Percentiles rank a stretch among this genome's conserved stretches.
Evolutionary conservation across 2,329 filamentous ascomycete genomes (phyloP).

Genomic region (Aphanocladium album): DNA sequence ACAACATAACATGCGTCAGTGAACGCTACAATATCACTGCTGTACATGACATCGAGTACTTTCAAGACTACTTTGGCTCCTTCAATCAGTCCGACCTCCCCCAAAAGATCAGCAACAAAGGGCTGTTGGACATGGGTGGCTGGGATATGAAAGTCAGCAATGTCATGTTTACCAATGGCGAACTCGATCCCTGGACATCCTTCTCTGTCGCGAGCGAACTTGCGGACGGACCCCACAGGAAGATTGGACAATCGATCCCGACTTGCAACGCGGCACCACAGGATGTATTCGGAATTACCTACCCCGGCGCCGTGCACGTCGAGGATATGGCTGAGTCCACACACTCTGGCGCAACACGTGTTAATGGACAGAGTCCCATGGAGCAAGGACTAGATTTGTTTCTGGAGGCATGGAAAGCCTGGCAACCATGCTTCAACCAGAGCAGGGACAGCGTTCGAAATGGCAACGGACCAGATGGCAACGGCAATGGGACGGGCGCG

Average conservation of each 20-base stretch:
- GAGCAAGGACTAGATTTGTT: constrained; percentile 16
- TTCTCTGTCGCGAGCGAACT: background rate
- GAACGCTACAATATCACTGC: background rate
- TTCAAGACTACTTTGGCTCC: too few relatives aligned
- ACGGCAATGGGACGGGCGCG: background rate
- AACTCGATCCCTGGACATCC: background rate
- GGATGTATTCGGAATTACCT: too few relatives aligned
- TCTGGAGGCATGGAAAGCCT: constrained; percentile 15
- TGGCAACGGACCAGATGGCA: background rate
- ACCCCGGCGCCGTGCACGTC: too few relatives aligned
- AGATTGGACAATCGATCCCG: background rate
- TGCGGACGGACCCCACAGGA: background rate
- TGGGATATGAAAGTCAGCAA: too few relatives aligned
- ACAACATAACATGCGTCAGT: constrained; percentile 9
- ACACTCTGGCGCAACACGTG: too few relatives aligned
- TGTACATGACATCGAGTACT: too few relatives aligned
- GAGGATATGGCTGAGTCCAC: too few relatives aligned
- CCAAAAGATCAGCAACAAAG: too few relatives aligned
- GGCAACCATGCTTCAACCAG: constrained; percentile 17
- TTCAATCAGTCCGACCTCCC: too few relatives aligned
- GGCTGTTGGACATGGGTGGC: too few relatives aligned
- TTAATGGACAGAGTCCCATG: too few relatives aligned
- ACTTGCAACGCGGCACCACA: background rate
- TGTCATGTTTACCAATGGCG: too few relatives aligned
- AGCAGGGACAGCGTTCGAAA: constrained; percentile 16